These are phyloP conservation scores for Boletus bicolor DNA, from an alignment of 768 basidiomycete species.

Conservation along the genomic window DNA sequence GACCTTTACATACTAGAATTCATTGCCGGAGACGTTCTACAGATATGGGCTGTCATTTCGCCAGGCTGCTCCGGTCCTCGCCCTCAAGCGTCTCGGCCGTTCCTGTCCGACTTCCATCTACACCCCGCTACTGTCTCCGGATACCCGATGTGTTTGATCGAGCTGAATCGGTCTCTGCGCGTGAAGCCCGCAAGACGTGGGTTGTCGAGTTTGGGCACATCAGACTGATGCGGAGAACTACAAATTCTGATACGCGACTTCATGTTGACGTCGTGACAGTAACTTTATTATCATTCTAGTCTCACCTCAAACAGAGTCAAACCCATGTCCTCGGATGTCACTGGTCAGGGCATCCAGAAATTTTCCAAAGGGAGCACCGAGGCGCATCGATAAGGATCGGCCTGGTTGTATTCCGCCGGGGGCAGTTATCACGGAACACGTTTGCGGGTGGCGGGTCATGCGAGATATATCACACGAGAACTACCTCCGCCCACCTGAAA, in stretches of 20 bases:
- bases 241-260: slow-evolving; percentile 13
- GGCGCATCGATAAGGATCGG: slow-evolving; percentile 32
- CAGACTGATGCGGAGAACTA: slow-evolving; percentile 7
- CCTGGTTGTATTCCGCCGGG: slow-evolving; percentile 8
- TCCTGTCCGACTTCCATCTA: neutral
- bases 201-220: slow-evolving; percentile 5
- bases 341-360: neutral
- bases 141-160: slow-evolving; percentile 21
- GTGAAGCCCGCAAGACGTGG: neutral
- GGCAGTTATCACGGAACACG: slow-evolving; percentile 8
- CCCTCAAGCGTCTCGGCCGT: neutral
- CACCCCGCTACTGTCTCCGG: neutral
- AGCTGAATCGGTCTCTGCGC: slow-evolving; percentile 9
- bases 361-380: slow-evolving; percentile 19
- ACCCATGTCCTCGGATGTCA: slow-evolving; percentile 21
- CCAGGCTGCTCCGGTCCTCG: neutral
- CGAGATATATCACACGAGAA: slow-evolving; percentile 19
- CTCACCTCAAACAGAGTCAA: neutral
- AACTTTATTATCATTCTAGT: slow-evolving; percentile 21
- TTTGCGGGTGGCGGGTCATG: slow-evolving; percentile 14
- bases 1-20: neutral
- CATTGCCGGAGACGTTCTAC: neutral
- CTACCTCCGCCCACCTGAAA: neutral
- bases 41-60: neutral
- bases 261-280: slow-evolving; percentile 8